Evolutionary conservation across 139 green algal genomes (phyloP).

Genomic region (Yamagishiella unicocca): DNA sequence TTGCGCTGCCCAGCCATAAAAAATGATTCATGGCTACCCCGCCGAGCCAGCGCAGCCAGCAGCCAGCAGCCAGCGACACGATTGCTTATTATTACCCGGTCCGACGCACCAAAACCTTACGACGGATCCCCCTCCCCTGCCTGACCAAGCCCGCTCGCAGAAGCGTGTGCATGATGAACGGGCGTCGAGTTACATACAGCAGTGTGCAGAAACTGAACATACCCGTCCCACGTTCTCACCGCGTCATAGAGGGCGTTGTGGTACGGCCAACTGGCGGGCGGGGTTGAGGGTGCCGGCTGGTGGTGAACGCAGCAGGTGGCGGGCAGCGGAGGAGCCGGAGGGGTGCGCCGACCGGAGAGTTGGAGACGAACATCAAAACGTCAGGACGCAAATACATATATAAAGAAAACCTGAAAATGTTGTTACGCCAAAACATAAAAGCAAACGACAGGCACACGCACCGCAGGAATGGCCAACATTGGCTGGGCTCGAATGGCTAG

Average conservation of each 20-base stretch:
- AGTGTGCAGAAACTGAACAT: too few species aligned
- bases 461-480: too few species aligned
- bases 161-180: background rate
- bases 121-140: too few species aligned
- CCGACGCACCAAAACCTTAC: background rate
- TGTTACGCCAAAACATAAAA: background rate
- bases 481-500: background rate
- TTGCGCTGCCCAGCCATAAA: too few species aligned
- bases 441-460: background rate
- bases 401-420: background rate
- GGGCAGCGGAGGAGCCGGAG: background rate
- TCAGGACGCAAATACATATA: background rate
- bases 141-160: background rate
- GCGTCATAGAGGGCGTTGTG: background rate
- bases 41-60: too few species aligned
- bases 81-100: background rate
- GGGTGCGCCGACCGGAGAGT: background rate
- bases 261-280: background rate
- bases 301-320: background rate
- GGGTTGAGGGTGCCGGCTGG: background rate
- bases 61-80: background rate
- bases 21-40: too few species aligned
- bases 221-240: background rate
- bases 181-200: too few species aligned
- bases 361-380: background rate